Evolutionary conservation across 352 stramenopile genomes (phyloP).

Genomic region (Phytophthora citricola): DNA sequence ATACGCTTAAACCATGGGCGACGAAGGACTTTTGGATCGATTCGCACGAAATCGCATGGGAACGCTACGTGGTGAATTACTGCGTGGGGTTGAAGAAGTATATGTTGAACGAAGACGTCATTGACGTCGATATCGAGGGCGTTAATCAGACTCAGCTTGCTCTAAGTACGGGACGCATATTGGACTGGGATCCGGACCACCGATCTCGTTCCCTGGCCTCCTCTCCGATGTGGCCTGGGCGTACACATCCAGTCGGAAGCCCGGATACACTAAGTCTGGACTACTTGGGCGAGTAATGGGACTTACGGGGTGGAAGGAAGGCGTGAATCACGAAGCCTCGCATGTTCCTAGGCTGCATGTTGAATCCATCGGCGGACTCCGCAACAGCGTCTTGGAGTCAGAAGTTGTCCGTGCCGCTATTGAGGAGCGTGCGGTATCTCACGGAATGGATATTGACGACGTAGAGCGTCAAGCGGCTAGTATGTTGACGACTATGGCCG

Average conservation of each 20-base stretch:
- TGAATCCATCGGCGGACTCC: constrained; percentile 65
- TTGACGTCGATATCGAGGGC: constrained; percentile 82
- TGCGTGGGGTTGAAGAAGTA: constrained; percentile 84
- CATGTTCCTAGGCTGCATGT: constrained; percentile 80
- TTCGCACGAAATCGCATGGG: constrained; percentile 79
- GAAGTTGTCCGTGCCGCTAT: constrained; percentile 66
- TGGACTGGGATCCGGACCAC: constrained; percentile 90
- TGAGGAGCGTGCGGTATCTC: constrained; percentile 35
- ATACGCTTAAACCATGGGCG: constrained; percentile 35
- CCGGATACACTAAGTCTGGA: constrained; percentile 86
- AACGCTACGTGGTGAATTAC: constrained; percentile 89
- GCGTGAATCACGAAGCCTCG: constrained; percentile 86
- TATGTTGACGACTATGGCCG: constrained; percentile 82
- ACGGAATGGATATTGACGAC: constrained; percentile 47
- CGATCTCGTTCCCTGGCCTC: constrained; percentile 87
- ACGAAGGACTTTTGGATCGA: constrained; percentile 68
- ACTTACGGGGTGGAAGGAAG: constrained; percentile 87
- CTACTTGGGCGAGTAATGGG: constrained; percentile 87
- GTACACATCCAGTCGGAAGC: constrained; percentile 89
- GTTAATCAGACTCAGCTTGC: constrained; percentile 86
- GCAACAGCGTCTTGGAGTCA: constrained; percentile 77
- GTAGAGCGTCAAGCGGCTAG: constrained; percentile 60
- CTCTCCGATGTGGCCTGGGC: constrained; percentile 90
- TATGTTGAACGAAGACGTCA: constrained; percentile 84
- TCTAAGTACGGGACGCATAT: constrained; percentile 79